Evolutionary conservation across 2,329 filamentous ascomycete species (phyloP).

Genomic region (Tolypocladium ophioglossoides): DNA sequence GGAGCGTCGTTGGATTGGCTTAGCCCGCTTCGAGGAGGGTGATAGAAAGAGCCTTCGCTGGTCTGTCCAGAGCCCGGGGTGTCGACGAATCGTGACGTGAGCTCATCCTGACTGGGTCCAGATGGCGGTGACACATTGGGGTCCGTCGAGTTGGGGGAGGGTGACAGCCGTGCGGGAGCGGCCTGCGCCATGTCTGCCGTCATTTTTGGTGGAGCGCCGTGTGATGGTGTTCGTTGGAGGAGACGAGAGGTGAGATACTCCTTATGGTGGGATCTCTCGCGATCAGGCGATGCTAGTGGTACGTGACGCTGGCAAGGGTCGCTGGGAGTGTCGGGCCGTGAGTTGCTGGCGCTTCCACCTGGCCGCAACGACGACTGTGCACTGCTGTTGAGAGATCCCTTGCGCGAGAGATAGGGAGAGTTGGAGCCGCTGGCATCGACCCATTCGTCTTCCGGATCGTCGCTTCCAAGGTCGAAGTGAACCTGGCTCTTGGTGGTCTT

Average conservation of each 20-base stretch:
- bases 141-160: slow-evolving; percentile 18
- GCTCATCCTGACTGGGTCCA: slow-evolving; percentile 29
- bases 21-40: slow-evolving; percentile 19
- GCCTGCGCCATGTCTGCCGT: slow-evolving; percentile 41
- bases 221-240: slow-evolving; percentile 52
- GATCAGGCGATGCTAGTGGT: slow-evolving; percentile 23
- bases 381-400: slow-evolving; percentile 38
- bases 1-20: slow-evolving; percentile 21
- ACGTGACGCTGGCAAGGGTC: slow-evolving; percentile 8
- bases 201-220: slow-evolving; percentile 54
- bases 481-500: slow-evolving; percentile 38
- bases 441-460: slow-evolving; percentile 47
- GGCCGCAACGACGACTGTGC: slow-evolving; percentile 35
- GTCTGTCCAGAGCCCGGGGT: slow-evolving; percentile 37
- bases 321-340: slow-evolving; percentile 24
- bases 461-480: slow-evolving; percentile 52
- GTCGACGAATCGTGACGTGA: slow-evolving; percentile 52
- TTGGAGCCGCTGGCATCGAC: slow-evolving; percentile 55
- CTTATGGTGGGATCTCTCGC: slow-evolving; percentile 41
- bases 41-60: slow-evolving; percentile 42
- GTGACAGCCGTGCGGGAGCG: slow-evolving; percentile 25
- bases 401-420: slow-evolving; percentile 41
- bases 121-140: slow-evolving; percentile 14
- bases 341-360: slow-evolving; percentile 19
- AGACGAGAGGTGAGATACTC: slow-evolving; percentile 58